phyloP scores from a whole-genome alignment of 495 filamentous ascomycete genomes.

The Annulohypoxylon maeteangense region DNA sequence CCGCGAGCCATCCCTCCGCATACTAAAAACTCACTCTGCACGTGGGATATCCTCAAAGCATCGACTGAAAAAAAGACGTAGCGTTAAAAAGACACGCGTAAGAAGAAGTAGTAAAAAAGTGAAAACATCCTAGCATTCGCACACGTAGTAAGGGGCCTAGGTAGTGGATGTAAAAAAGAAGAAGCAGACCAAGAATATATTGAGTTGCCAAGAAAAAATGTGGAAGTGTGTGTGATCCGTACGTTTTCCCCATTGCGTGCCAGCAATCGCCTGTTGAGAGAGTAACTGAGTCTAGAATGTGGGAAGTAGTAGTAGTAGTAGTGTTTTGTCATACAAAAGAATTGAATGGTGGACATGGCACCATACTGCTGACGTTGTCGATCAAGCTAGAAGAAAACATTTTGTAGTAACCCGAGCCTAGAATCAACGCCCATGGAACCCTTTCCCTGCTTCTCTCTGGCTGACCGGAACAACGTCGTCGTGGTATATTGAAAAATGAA shows the following conservation, averaged over 20 bases:
- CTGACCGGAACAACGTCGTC: slow-evolving; percentile 31
- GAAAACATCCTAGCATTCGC: slow-evolving; percentile 38
- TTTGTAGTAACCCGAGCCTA: slow-evolving; percentile 32
- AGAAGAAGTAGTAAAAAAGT: not conserved
- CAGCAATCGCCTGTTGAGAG: slow-evolving; percentile 35
- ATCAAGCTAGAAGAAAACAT: slow-evolving; percentile 32
- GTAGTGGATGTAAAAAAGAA: slow-evolving; percentile 5
- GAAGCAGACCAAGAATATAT: slow-evolving; percentile 21
- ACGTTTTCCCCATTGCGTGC: slow-evolving; percentile 38
- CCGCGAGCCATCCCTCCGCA: not conserved
- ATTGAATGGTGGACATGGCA: slow-evolving; percentile 40
- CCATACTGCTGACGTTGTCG: slow-evolving; percentile 22
- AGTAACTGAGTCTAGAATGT: slow-evolving; percentile 30
- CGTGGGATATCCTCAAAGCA: slow-evolving; percentile 27
- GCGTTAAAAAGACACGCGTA: not conserved
- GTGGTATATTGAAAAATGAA: slow-evolving; percentile 36
- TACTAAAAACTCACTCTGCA: not conserved
- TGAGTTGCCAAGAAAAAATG: slow-evolving; percentile 20
- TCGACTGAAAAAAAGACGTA: not conserved
- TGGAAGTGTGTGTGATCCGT: slow-evolving; percentile 12
- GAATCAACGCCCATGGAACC: slow-evolving; percentile 39
- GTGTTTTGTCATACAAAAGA: slow-evolving; percentile 41
- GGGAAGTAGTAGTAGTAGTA: not conserved
- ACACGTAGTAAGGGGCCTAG: not conserved
- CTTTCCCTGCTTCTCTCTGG: slow-evolving; percentile 32